Evolutionary conservation across 1,139 yeast genomes (phyloP), one percentile per base, ranked within the genome.

Genomic region (Magnusiomyces tetraspermus): DNA sequence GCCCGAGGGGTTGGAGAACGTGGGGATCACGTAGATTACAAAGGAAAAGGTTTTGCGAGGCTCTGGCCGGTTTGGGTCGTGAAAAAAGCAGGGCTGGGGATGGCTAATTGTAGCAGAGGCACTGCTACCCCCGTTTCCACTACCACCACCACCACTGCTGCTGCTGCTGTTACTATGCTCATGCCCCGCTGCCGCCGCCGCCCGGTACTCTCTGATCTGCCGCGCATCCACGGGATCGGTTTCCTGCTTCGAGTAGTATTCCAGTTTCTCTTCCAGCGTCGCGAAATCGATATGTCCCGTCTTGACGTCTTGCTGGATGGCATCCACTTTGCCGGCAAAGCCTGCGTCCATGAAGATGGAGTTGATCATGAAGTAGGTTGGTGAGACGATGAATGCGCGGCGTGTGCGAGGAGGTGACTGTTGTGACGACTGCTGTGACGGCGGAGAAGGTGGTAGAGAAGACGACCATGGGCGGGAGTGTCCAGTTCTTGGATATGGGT

Each of bases 1-100:
- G 4, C 96, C 96, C 28, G 88, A 83, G 0, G 97, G 97, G 63
- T 89, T 89, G 4, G 95, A 82, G 65, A 77, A 89, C 0, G 92
- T 79, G 4, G 97, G 96, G n/a, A 88, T 88, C 59, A 86, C 70
- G 67, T 89, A 89, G 53, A 89, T 67, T 15, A 86, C 86, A 64
- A 82, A 87, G 56, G 80, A 73, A 68, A 79, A 89, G 10, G 82
- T 61, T 62, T 83, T 85, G 57, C 79, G 74, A 37, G 58, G 57
- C 1, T 70, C 66, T 15, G 76, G 63, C 37, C 71, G 71, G 4
- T 67, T 61, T 0, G 82, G 80, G 57, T 78, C 83, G 4, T 60
- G 23, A 21, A 21, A 30, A 30, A 33, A 30, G 17, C 38, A 13
- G 26, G 37, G n/a, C n/a, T n/a, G n/a, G n/a, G n/a, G n/a, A n/a